phyloP scores from a whole-genome alignment of 306 rosid genomes.

The Prunus davidiana region DNA sequence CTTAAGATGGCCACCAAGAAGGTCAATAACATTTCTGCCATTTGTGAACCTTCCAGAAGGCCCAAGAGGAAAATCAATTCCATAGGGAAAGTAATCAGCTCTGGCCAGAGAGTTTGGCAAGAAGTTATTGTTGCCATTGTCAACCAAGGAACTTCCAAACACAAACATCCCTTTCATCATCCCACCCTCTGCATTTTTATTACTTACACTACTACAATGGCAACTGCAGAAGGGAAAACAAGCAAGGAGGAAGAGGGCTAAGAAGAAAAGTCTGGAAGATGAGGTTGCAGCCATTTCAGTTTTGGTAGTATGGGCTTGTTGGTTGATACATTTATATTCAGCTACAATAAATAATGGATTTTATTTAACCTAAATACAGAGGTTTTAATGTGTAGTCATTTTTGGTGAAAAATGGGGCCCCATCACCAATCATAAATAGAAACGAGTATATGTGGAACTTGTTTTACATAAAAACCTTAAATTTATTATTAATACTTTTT shows the following conservation, averaged over 20 bases:
- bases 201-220: not conserved
- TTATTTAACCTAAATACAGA: too few species aligned
- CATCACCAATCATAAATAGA: too few species aligned
- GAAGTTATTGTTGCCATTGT: constrained; percentile 54
- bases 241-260: constrained; percentile 11
- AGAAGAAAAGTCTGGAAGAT: not conserved
- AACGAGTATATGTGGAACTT: too few species aligned
- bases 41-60: constrained; percentile 52
- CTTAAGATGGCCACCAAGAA: constrained; percentile 33
- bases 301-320: too few species aligned
- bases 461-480: too few species aligned
- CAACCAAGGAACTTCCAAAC: constrained; percentile 54
- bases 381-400: too few species aligned
- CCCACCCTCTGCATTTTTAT: not conserved
- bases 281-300: constrained; percentile 1
- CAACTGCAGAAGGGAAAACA: not conserved
- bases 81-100: constrained; percentile 47
- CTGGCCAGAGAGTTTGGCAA: constrained; percentile 32
- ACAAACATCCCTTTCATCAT: constrained; percentile 42
- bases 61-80: constrained; percentile 43
- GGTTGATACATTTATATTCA: too few species aligned
- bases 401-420: too few species aligned
- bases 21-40: constrained; percentile 46
- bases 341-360: too few species aligned
- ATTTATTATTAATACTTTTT: too few species aligned